Conservation (phyloP, 179 eudicot species). For the Heliamphora pulchella region DNA sequence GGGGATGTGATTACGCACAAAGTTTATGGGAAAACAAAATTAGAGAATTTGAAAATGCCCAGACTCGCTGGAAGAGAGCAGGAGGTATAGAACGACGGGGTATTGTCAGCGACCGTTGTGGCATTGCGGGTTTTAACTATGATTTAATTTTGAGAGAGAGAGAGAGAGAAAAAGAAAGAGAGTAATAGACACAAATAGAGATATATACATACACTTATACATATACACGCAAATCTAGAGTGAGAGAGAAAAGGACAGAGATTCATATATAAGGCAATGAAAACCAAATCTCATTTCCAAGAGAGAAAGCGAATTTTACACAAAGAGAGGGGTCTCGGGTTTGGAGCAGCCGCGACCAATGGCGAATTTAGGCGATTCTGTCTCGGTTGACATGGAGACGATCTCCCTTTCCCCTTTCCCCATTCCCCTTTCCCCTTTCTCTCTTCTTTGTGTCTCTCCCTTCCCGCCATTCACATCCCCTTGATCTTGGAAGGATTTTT, state of each 20-base stretch:
- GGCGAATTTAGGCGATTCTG: slow-evolving; percentile 38
- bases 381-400: slow-evolving; percentile 50
- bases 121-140: background rate
- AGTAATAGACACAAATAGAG: background rate
- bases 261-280: slow-evolving; percentile 19
- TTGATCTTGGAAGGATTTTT: too few species aligned
- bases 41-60: slow-evolving; percentile 5
- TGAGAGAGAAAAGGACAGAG: background rate
- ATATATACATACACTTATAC: background rate
- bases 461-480: too few species aligned
- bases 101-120: slow-evolving; percentile 16
- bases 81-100: too few species aligned
- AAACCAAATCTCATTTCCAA: slow-evolving; percentile 5
- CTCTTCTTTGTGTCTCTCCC: too few species aligned
- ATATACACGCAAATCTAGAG: slow-evolving; percentile 3
- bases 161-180: background rate
- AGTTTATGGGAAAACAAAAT: background rate
- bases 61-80: too few species aligned
- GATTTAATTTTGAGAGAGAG: background rate
- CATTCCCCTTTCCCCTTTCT: slow-evolving; percentile 9
- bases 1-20: background rate
- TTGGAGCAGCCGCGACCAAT: slow-evolving; percentile 12
- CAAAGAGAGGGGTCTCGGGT: slow-evolving; percentile 1
- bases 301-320: background rate
- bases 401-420: slow-evolving; percentile 24